phyloP scores from a whole-genome alignment of 345 rosid genomes.

The Eucalyptus lansdowneana region DNA sequence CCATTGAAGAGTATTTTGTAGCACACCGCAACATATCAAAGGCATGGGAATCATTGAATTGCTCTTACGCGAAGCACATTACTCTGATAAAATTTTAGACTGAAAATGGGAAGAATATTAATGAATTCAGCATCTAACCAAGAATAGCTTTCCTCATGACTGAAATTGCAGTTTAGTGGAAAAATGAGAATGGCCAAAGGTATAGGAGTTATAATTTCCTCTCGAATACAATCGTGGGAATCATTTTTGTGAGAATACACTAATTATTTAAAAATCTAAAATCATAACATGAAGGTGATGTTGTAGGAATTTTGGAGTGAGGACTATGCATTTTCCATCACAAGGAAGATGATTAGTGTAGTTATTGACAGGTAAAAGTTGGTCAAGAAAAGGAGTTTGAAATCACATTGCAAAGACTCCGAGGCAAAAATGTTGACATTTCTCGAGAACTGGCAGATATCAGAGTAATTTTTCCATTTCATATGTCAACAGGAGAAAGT shows the following conservation, averaged over 20 bases:
- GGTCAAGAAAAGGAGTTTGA: slow-evolving; percentile 25
- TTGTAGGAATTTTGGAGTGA: not conserved
- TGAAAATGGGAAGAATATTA: not conserved
- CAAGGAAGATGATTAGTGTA: not conserved
- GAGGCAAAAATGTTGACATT: slow-evolving; percentile 29
- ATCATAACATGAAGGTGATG: not conserved
- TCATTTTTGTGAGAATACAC: no score
- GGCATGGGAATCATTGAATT: not conserved
- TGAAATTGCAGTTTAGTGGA: not conserved
- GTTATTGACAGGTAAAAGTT: slow-evolving; percentile 20
- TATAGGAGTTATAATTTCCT: not conserved
- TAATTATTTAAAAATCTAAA: not conserved
- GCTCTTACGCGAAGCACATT: not conserved
- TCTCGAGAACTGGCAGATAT: slow-evolving; percentile 32
- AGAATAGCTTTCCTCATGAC: not conserved
- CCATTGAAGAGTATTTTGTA: not conserved
- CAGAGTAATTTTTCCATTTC: slow-evolving; percentile 5
- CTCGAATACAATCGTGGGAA: rapidly evolving
- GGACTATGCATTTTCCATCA: not conserved
- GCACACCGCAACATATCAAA: not conserved
- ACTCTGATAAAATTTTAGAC: not conserved
- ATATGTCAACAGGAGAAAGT: not conserved
- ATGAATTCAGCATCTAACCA: not conserved
- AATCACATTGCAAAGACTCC: slow-evolving; percentile 19
- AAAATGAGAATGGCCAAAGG: not conserved